Base-by-base conservation (phyloP, 2,329 filamentous ascomycete genomes). In the Trichoderma endophyticum region DNA sequence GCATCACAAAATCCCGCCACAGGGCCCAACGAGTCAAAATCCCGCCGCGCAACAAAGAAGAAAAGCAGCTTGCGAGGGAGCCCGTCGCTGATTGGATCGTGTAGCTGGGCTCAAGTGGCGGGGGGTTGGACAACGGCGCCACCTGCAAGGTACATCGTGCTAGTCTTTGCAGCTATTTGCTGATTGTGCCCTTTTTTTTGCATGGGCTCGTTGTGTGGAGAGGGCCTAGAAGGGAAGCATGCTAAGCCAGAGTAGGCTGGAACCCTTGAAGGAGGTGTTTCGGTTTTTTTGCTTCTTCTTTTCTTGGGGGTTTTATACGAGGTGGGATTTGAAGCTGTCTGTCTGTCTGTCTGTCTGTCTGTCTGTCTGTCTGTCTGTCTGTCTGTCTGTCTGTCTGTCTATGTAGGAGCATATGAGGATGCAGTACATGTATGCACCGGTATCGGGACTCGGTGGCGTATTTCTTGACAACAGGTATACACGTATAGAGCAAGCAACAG, bases 61-160 rank as follows among this genome's bases (percentile, higher is more conserved):
- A 39, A 48, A 48, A 51, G 43, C 43, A 51, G n/a, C 43, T 51
- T 21, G 43, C 43, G 43, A 51, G 43, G n/a, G 43, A 11, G 36
- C 6, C 26, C 26, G 26, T 30, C 28, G 39, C 61, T 64, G 61
- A 51, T 64, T 64, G 61, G 61, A n/a, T 39, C 61, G 61, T 64
- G 36, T 39, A 39, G 15, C 6, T 39, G 39, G 39, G 21, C n/a
- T 4, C 15, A 18, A 18, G 15, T 28, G 43, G 51, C n/a, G 26
- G 15, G 21, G 60, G 18, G 9, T 51, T 48, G 43, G 43, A 51
- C 9, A 51, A 51, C 43, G 43, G 43, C 43, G 67, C 67, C 59
- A 51, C 67, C 66, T 70, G 66, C 66, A 70, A 70, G 66, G 66
- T 70, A 60, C 66, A 28, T 70, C 28, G 14, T 56, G 24, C 63